Conservation (phyloP, 805 yeast genomes). For the Cyberlindnera euphorbiae region DNA sequence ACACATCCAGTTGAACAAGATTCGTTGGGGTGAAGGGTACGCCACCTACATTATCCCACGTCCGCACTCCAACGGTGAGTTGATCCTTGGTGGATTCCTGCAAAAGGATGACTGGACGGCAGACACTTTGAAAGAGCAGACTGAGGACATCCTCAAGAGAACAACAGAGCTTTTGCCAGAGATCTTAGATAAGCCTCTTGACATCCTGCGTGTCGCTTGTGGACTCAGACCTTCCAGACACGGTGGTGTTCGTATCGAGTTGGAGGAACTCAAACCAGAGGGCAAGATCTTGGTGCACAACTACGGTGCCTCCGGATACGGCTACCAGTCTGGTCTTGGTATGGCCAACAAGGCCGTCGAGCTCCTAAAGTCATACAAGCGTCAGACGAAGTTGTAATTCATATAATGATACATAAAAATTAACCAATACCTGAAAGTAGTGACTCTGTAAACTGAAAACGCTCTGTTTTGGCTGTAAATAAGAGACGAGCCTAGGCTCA, state of each 20-base stretch:
- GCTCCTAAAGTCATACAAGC: conserved; percentile 14
- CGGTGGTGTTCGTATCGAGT: conserved; percentile 72
- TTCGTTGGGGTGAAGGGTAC: conserved; percentile 56
- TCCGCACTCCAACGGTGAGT: conserved; percentile 59
- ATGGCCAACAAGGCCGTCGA: conserved; percentile 49
- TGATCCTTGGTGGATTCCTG: conserved; percentile 71
- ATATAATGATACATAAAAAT: no score
- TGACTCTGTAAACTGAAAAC: no score
- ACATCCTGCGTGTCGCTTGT: conserved; percentile 59
- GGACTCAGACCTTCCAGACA: conserved; percentile 74
- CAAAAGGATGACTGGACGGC: conserved; percentile 61
- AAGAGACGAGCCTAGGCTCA: no score
- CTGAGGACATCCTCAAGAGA: conserved; percentile 56
- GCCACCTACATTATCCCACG: conserved; percentile 73
- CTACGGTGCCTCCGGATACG: conserved; percentile 67
- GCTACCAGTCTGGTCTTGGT: conserved; percentile 63
- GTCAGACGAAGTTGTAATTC: conserved; percentile 7
- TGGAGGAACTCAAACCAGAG: conserved; percentile 35
- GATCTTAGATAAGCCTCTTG: conserved; percentile 40
- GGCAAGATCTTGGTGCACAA: conserved; percentile 55
- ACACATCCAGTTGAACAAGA: conserved; percentile 51
- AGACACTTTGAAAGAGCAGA: conserved; percentile 52
- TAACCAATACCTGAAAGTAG: no score
- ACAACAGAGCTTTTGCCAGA: conserved; percentile 49
- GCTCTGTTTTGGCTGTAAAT: no score